Conservation (phyloP, 495 filamentous ascomycete genomes). For the Penicillium manginii region DNA sequence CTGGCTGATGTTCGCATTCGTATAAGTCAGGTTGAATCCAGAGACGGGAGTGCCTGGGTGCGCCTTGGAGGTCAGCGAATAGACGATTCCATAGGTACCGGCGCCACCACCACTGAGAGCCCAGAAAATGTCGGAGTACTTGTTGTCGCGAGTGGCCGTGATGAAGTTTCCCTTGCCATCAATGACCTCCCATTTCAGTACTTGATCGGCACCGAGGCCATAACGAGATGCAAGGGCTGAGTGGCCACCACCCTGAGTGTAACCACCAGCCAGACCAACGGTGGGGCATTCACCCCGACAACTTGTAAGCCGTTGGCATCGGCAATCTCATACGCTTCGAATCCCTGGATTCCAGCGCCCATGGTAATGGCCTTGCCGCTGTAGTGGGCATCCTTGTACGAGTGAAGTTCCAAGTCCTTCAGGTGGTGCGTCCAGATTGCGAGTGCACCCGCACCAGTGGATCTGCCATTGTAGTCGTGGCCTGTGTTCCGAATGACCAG, state of each 20-base stretch:
- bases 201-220: conserved; percentile 66
- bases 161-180: conserved; percentile 53
- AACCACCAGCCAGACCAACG: conserved; percentile 57
- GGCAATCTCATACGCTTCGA: conserved; percentile 51
- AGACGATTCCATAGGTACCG: conserved; percentile 66
- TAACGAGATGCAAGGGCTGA: conserved; percentile 52
- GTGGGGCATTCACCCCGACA: conserved; percentile 41
- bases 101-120: conserved; percentile 68
- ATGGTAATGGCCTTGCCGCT: conserved; percentile 55
- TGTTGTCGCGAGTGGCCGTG: conserved; percentile 53
- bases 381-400: conserved; percentile 43
- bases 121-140: conserved; percentile 68
- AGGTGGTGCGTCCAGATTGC: conserved; percentile 61
- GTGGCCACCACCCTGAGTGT: conserved; percentile 65
- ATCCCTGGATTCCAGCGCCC: conserved; percentile 43
- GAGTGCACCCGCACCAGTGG: conserved; percentile 58
- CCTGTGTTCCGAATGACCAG: conserved; percentile 71
- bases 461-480: conserved; percentile 58
- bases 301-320: conserved; percentile 24
- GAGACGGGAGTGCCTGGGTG: conserved; percentile 42
- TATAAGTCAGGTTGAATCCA: conserved; percentile 37
- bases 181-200: conserved; percentile 65
- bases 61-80: conserved; percentile 53
- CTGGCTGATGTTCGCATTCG: conserved; percentile 27
- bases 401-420: conserved; percentile 45